phyloP scores from a whole-genome alignment of 345 rosid genomes.

The Salix exigua region DNA sequence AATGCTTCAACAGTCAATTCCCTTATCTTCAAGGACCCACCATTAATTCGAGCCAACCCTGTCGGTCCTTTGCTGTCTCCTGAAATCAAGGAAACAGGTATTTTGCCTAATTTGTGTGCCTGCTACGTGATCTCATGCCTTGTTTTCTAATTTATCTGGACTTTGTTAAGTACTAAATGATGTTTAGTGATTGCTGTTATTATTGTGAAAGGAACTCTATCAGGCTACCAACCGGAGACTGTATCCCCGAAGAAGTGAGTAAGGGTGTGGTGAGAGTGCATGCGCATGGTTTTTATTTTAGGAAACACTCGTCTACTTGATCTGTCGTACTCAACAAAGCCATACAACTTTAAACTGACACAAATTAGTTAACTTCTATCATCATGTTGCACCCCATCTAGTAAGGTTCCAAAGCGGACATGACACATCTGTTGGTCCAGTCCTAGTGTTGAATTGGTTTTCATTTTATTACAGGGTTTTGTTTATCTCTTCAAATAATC shows the following conservation, averaged over 20 bases:
- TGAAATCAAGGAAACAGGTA: constrained; percentile 39
- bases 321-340: not conserved
- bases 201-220: constrained; percentile 40
- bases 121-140: constrained; percentile 15
- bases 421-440: not conserved
- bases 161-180: not conserved
- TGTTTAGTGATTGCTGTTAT: constrained; percentile 3
- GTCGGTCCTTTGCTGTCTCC: constrained; percentile 17
- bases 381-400: not conserved
- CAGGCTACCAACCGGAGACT: constrained; percentile 32
- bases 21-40: constrained; percentile 15
- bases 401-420: not conserved
- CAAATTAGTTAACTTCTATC: not conserved
- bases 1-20: constrained; percentile 19
- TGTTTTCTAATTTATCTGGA: constrained; percentile 10
- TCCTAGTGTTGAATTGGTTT: constrained; percentile 10
- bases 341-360: not conserved
- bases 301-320: not conserved
- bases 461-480: constrained; percentile 25
- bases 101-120: constrained; percentile 14
- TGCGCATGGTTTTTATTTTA: constrained; percentile 3
- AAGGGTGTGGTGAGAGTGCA: not conserved
- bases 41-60: constrained; percentile 1
- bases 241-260: constrained; percentile 44
- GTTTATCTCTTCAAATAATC: constrained; percentile 23